Percentiles rank a stretch among this genome's conserved stretches.
phyloP scores from a whole-genome alignment of 495 filamentous ascomycete genomes.

The Cudoniella acicularis region DNA sequence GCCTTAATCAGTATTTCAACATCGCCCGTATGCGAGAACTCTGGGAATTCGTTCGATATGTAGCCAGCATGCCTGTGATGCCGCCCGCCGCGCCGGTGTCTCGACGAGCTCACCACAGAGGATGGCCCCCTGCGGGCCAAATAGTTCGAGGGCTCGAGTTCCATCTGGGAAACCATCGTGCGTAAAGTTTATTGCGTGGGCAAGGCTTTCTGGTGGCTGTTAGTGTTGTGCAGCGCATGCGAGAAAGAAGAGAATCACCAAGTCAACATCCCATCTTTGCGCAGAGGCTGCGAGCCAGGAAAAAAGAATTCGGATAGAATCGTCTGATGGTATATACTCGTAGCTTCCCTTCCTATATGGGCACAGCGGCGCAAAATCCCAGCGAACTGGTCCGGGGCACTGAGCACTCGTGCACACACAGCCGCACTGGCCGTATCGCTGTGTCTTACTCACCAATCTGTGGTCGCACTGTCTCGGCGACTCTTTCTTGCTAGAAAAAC shows the following conservation, averaged over 20 bases:
- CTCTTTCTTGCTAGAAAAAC: background rate
- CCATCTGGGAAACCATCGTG: constrained; percentile 65
- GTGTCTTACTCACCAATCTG: background rate
- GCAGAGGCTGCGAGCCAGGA: background rate
- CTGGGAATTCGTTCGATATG: constrained; percentile 81
- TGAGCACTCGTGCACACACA: too few species aligned
- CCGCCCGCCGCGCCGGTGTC: constrained; percentile 65
- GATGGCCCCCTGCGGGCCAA: constrained; percentile 50
- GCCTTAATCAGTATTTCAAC: constrained; percentile 77
- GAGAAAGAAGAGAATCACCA: background rate
- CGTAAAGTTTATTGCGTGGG: constrained; percentile 1
- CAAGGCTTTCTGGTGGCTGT: background rate
- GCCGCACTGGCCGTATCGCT: background rate
- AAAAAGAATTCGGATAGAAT: background rate
- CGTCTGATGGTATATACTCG: background rate
- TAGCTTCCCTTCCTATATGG: background rate
- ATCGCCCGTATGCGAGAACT: constrained; percentile 86
- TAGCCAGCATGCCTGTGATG: constrained; percentile 74
- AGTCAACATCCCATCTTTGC: constrained; percentile 10
- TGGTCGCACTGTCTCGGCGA: background rate
- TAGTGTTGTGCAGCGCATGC: background rate
- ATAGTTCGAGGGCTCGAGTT: constrained; percentile 46
- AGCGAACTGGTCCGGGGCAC: background rate
- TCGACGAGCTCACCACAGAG: constrained; percentile 54
- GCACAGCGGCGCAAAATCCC: too few species aligned